Conservation (phyloP, 2,329 filamentous ascomycete species). For the Pseudogymnoascus sp. region DNA sequence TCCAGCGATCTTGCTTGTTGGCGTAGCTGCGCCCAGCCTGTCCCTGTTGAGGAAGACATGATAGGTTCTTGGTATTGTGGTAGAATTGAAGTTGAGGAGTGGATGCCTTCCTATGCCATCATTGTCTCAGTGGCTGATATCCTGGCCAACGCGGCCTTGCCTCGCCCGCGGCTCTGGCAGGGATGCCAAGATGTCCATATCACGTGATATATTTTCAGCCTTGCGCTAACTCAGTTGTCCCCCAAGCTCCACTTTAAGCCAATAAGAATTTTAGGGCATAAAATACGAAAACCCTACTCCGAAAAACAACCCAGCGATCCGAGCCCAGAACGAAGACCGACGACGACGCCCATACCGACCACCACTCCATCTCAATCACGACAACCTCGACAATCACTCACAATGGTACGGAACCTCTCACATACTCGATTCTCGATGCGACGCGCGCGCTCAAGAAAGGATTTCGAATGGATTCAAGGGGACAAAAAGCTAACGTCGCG, state of each 20-base stretch:
- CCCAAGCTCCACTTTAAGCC: not conserved
- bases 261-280: conserved; percentile 7
- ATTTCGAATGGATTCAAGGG: conserved; percentile 3
- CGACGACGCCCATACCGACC: conserved; percentile 21
- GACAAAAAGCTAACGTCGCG: conserved; percentile 30
- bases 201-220: not conserved
- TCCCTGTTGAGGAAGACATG: conserved; percentile 27
- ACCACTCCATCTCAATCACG: conserved; percentile 22
- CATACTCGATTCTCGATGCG: conserved; percentile 1
- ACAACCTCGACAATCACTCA: conserved; percentile 22
- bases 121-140: not conserved
- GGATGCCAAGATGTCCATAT: not conserved
- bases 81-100: not conserved
- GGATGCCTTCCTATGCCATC: conserved; percentile 1
- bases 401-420: conserved; percentile 27
- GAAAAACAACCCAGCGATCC: conserved; percentile 11
- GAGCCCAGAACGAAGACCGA: conserved; percentile 14
- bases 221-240: conserved; percentile 3
- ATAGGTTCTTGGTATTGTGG: not conserved
- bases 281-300: conserved; percentile 10
- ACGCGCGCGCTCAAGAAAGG: not conserved
- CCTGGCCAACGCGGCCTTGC: not conserved
- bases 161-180: not conserved
- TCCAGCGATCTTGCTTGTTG: conserved; percentile 86
- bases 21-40: conserved; percentile 84